Evolutionary conservation across 1,139 yeast genomes (phyloP).

Genomic region (Pichia sp.): DNA sequence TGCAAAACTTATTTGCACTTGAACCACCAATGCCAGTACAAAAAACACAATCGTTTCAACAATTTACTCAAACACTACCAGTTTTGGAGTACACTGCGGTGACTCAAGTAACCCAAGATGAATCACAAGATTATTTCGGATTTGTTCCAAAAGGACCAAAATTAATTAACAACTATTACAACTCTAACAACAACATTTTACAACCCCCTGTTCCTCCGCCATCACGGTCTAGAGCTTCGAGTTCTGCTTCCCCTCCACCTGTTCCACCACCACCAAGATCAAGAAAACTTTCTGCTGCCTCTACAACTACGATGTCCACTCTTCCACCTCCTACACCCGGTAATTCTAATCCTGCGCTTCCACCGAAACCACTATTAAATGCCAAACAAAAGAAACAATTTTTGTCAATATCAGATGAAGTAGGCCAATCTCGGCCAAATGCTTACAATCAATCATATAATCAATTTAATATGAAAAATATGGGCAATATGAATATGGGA

Average conservation of each 20-base stretch:
- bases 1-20: not conserved
- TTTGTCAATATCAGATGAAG: conserved; percentile 15
- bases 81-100: not conserved
- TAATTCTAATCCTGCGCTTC: conserved; percentile 36
- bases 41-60: not conserved
- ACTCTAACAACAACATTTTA: not conserved
- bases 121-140: conserved; percentile 8
- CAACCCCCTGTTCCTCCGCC: conserved; percentile 26
- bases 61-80: not conserved
- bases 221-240: conserved; percentile 17
- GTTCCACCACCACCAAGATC: conserved; percentile 30
- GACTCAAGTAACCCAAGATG: not conserved
- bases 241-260: conserved; percentile 20
- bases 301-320: conserved; percentile 10
- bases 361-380: conserved; percentile 28
- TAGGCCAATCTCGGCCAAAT: not conserved
- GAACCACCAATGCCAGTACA: not conserved
- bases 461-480: not conserved
- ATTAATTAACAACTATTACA: not conserved
- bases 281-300: conserved; percentile 14
- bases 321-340: conserved; percentile 22
- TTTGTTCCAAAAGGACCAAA: conserved; percentile 12
- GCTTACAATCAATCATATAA: not conserved
- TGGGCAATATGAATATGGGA: not conserved
- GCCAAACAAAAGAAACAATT: conserved; percentile 25